Conservation (phyloP, 179 eudicot genomes). For the Patellifolia procumbens region DNA sequence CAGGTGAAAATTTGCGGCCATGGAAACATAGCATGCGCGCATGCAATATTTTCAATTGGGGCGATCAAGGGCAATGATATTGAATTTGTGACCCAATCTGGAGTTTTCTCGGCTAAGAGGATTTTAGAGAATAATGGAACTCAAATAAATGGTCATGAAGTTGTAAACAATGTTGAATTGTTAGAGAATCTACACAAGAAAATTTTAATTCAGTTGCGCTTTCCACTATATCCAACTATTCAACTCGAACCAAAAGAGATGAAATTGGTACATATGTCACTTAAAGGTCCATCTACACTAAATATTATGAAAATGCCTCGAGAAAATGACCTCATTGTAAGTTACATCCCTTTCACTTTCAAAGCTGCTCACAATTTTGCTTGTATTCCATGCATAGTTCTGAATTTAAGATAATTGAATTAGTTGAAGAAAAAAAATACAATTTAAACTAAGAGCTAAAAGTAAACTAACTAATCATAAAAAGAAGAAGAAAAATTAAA, state of each 20-base stretch:
- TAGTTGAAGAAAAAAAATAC: too few relatives aligned
- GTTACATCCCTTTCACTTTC: background rate
- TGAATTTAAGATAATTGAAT: too few relatives aligned
- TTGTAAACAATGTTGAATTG: background rate
- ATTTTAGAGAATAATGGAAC: background rate
- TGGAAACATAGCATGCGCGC: constrained; percentile 31
- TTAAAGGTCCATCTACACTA: background rate
- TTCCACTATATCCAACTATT: background rate
- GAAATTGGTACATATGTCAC: background rate
- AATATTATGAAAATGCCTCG: constrained; percentile 3
- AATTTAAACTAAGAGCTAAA: too few relatives aligned
- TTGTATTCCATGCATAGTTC: too few relatives aligned
- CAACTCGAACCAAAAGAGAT: background rate
- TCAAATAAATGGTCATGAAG: background rate
- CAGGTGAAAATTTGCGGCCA: constrained; percentile 35
- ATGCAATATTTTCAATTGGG: constrained; percentile 24
- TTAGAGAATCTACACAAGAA: too few relatives aligned
- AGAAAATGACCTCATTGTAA: constrained; percentile 5
- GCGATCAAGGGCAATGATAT: constrained; percentile 7
- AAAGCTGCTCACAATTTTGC: too few relatives aligned
- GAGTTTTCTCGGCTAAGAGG: constrained; percentile 18
- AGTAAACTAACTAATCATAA: too few relatives aligned
- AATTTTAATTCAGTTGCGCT: background rate
- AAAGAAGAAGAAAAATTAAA: too few relatives aligned
- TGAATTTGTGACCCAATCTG: constrained; percentile 28